phyloP scores from a whole-genome alignment of 2,329 filamentous ascomycete genomes.

The Colletotrichum incanum region DNA sequence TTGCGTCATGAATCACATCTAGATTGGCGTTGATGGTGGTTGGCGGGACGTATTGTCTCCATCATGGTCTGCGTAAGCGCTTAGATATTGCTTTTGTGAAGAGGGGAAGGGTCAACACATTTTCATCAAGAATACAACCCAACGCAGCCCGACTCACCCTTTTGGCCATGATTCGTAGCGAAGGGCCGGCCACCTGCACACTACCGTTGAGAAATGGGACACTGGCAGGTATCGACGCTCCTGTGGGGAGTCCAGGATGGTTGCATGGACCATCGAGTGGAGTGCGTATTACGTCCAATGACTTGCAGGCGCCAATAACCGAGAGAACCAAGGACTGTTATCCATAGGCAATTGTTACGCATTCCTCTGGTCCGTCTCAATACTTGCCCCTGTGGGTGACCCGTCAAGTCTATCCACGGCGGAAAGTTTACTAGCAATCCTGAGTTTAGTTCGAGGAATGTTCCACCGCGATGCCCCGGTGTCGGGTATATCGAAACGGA shows the following conservation, averaged over 20 bases:
- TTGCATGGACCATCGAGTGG: background rate
- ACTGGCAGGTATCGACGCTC: background rate
- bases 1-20: too few species aligned
- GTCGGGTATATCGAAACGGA: background rate
- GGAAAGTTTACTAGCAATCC: background rate
- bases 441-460: background rate
- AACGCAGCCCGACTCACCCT: background rate
- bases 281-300: conserved; percentile 22
- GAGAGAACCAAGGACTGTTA: background rate
- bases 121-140: background rate
- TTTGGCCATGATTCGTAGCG: background rate
- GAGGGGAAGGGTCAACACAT: background rate
- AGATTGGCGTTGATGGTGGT: background rate
- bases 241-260: background rate
- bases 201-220: background rate
- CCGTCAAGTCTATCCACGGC: background rate
- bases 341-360: too few species aligned
- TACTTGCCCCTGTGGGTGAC: background rate
- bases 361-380: background rate
- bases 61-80: background rate
- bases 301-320: background rate
- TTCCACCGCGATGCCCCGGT: background rate
- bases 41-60: background rate
- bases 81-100: background rate
- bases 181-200: background rate